Conservation (phyloP, 257 asterid genomes). For the Marsdenia floribunda region DNA sequence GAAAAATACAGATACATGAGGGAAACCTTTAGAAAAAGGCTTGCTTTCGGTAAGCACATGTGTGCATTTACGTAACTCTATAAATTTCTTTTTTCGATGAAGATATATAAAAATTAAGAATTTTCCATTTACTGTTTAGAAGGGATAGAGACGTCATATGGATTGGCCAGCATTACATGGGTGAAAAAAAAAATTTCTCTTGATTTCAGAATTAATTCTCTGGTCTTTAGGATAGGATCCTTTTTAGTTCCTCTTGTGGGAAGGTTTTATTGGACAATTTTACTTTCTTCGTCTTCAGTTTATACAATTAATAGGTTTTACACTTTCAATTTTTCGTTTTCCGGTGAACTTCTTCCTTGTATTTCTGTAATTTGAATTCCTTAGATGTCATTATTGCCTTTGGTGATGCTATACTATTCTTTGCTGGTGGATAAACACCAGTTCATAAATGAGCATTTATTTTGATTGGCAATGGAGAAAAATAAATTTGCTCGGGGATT, state of each 20-base stretch:
- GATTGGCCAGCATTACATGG: not conserved
- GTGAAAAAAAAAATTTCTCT: not conserved
- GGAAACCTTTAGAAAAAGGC: slow-evolving; percentile 66
- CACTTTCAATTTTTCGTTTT: not conserved
- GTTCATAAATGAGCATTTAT: not conserved
- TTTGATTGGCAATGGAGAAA: not conserved
- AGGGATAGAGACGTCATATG: not conserved
- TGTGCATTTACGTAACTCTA: not conserved
- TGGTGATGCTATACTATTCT: not conserved
- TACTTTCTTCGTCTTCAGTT: not conserved
- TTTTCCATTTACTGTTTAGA: not conserved
- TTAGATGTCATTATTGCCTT: not conserved
- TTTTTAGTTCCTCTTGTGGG: not conserved
- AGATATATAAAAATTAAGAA: not conserved
- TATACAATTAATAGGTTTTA: not conserved
- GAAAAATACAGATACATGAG: slow-evolving; percentile 86
- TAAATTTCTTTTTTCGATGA: not conserved
- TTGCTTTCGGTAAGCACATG: slow-evolving; percentile 64
- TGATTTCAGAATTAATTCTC: not conserved
- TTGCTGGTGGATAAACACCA: not conserved
- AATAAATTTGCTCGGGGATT: not conserved
- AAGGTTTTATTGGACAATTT: not conserved
- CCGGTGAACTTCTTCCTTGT: not conserved
- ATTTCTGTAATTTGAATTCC: not conserved
- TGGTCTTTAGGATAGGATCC: not conserved